These are phyloP conservation scores for Aspergillus hiratsukae DNA, from an alignment of 2,329 filamentous ascomycete genomes.

Conservation along the genomic window DNA sequence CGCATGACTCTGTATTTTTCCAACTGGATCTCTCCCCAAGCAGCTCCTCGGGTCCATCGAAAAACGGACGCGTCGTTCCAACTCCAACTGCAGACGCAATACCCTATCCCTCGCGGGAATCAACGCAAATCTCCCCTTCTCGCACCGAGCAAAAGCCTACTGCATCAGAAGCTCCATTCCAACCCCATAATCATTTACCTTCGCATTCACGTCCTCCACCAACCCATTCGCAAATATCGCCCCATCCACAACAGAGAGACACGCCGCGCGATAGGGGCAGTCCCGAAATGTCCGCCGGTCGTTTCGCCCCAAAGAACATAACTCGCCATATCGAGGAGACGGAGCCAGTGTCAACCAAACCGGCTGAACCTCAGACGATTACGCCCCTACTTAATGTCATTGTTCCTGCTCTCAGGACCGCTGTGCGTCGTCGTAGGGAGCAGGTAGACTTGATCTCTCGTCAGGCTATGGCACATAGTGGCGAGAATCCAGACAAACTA, in stretches of 20 bases:
- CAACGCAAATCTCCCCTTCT: conserved; percentile 17
- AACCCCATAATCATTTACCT: conserved; percentile 3
- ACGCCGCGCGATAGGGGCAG: conserved; percentile 9
- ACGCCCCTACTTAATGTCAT: conserved; percentile 89
- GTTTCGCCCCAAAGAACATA: conserved; percentile 1
- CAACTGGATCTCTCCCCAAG: conserved; percentile 29
- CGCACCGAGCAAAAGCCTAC: conserved; percentile 9
- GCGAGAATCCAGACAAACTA: conserved; percentile 44
- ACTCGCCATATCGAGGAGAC: conserved; percentile 9
- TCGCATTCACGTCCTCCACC: conserved; percentile 29
- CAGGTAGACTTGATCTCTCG: conserved; percentile 45
- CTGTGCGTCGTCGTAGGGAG: conserved; percentile 70
- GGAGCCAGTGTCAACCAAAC: conserved; percentile 13
- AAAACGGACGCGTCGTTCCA: conserved; percentile 9
- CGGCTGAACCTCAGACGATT: conserved; percentile 54
- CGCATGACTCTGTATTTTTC: conserved; percentile 38
- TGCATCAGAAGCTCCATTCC: conserved; percentile 7
- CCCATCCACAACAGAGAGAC: conserved; percentile 23
- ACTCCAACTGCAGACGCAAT: conserved; percentile 24
- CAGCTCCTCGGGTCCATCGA: conserved; percentile 13
- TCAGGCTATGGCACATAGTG: conserved; percentile 45
- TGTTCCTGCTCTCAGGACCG: conserved; percentile 85
- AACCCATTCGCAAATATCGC: conserved; percentile 55
- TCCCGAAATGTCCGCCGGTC: neutral
- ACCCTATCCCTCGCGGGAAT: conserved; percentile 25